A percentile compares a stretch with the other conserved stretches of the same genome.
phyloP scores from a whole-genome alignment of 192 early-diverging fungal species.

The Coemansia sp. region DNA sequence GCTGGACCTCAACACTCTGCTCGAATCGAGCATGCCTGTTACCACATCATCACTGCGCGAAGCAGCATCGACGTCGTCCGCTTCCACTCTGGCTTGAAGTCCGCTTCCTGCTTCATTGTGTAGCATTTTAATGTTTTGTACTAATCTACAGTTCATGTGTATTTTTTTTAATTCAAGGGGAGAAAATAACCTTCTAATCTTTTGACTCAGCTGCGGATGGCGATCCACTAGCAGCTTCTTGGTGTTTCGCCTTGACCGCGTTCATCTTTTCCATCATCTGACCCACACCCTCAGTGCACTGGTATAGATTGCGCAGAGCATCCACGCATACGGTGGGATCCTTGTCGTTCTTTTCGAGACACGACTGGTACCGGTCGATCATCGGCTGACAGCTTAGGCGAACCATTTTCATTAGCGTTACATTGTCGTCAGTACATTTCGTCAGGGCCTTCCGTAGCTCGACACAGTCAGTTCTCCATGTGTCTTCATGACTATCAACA shows the following conservation, averaged over 20 bases:
- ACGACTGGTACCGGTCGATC: slow-evolving; percentile 47
- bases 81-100: slow-evolving; percentile 1
- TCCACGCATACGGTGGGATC: slow-evolving; percentile 42
- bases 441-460: slow-evolving; percentile 43
- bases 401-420: slow-evolving; percentile 53
- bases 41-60: neutral
- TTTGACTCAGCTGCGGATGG: neutral
- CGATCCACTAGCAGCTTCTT: neutral
- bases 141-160: neutral
- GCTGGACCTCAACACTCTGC: slow-evolving; percentile 31
- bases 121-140: neutral
- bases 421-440: slow-evolving; percentile 53
- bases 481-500: slow-evolving; percentile 40
- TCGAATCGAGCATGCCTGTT: slow-evolving; percentile 20
- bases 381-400: slow-evolving; percentile 51
- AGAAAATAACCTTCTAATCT: neutral
- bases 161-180: neutral
- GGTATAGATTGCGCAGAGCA: slow-evolving; percentile 44
- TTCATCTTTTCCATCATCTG: slow-evolving; percentile 53
- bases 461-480: slow-evolving; percentile 44
- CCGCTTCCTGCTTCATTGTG: neutral
- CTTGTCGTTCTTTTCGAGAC: slow-evolving; percentile 32
- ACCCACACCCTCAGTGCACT: slow-evolving; percentile 53
- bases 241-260: slow-evolving; percentile 29
- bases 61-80: neutral